Base-by-base conservation (phyloP, 73 alveolate genomes). In the Stentor coeruleus region DNA sequence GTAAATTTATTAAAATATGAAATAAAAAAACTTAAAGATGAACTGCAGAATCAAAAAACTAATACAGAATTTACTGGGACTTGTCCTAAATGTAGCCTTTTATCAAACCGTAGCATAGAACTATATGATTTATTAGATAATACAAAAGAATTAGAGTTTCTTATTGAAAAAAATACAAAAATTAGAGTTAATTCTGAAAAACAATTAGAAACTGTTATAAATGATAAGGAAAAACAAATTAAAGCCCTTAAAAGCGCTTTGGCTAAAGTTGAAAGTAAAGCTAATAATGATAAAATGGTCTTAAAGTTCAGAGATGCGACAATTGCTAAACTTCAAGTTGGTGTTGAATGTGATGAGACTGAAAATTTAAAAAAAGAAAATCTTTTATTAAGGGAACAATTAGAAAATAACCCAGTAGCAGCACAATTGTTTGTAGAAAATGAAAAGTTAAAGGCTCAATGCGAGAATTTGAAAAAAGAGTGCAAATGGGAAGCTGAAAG, bases 1-100 rank as follows among this genome's bases (percentile, higher is more conserved):
- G 72, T 91, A 28, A 88, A 82, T 31, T 57, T 84, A 11, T 90
- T 92, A 3, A 90, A 87, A 72, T 85, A 81, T 36, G 97, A 92
- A 81, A 86, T 90, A 20, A 81, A 58, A 42, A 20, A 93, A 36
- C 88, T 92, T 37, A 92, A 90, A 80, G 59, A 86, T 20, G 77
- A 74, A 4, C 77, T 83, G n/a, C n/a, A n/a, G n/a, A n/a, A n/a
- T n/a, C n/a, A n/a, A n/a, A n/a, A n/a, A n/a, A n/a, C n/a, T n/a
- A n/a, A n/a, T n/a, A n/a, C n/a, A n/a, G n/a, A n/a, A n/a, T n/a
- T n/a, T n/a, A n/a, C n/a, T n/a, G n/a, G n/a, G n/a, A n/a, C n/a
- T n/a, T n/a, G n/a, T n/a, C n/a, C n/a, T n/a, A n/a, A n/a, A n/a
- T n/a, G n/a, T n/a, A n/a, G n/a, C n/a, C n/a, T n/a, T n/a, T n/a